phyloP scores from a whole-genome alignment of 1,139 yeast genomes.

The Pichia terricola region DNA sequence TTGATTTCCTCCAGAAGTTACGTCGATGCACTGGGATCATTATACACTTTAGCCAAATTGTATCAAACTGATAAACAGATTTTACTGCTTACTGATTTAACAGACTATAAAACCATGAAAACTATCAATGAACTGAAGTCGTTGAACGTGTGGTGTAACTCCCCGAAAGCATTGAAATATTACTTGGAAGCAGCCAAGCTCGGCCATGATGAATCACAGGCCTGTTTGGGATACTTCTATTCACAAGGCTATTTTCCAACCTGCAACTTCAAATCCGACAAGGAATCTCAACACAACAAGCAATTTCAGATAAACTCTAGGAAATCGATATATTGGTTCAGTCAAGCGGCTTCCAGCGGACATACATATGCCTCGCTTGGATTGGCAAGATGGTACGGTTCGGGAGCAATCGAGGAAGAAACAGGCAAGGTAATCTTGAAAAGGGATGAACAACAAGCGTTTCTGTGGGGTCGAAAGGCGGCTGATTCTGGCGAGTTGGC shows the following conservation, averaged over 20 bases:
- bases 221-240: slow-evolving; percentile 76
- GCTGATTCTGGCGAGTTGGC: slow-evolving; percentile 62
- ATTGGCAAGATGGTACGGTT: slow-evolving; percentile 82
- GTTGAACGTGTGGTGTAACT: slow-evolving; percentile 29
- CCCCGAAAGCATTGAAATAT: slow-evolving; percentile 53
- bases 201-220: slow-evolving; percentile 75
- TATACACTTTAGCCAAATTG: slow-evolving; percentile 26
- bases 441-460: slow-evolving; percentile 69
- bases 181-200: slow-evolving; percentile 72
- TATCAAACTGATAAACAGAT: slow-evolving; percentile 26
- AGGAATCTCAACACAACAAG: slow-evolving; percentile 24
- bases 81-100: slow-evolving; percentile 22
- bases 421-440: slow-evolving; percentile 45
- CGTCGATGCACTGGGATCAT: slow-evolving; percentile 25
- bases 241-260: slow-evolving; percentile 62
- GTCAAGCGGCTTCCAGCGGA: slow-evolving; percentile 65
- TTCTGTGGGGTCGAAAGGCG: slow-evolving; percentile 83
- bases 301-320: slow-evolving; percentile 58
- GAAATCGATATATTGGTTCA: slow-evolving; percentile 84
- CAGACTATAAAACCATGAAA: slow-evolving; percentile 15
- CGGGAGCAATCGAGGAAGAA: slow-evolving; percentile 43
- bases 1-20: slow-evolving; percentile 23
- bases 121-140: slow-evolving; percentile 26
- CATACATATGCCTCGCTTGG: slow-evolving; percentile 88
- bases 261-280: slow-evolving; percentile 23